Percentiles rank a stretch among this genome's conserved stretches.
phyloP scores from a whole-genome alignment of 306 rosid species.

The Oemleria cerasiformis region DNA sequence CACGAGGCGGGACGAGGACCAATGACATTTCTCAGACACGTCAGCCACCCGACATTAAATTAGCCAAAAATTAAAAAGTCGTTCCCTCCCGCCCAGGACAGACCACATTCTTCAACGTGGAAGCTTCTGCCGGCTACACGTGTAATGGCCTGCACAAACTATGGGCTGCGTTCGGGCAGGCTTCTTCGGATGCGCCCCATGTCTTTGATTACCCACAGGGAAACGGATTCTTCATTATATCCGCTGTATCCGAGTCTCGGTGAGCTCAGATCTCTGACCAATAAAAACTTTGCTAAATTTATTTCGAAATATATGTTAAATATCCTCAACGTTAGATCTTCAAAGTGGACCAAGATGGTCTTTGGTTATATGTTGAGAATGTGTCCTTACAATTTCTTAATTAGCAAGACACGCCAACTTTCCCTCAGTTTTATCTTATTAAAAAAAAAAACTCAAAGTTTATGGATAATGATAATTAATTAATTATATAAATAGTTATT shows the following conservation, averaged over 20 bases:
- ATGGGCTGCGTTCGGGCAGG: neutral
- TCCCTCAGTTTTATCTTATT: no score
- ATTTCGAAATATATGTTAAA: neutral
- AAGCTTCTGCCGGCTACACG: constrained; percentile 4
- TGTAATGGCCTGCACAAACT: neutral
- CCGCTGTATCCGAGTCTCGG: neutral
- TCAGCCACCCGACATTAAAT: constrained; percentile 20
- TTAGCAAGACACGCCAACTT: no score
- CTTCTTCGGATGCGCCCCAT: neutral
- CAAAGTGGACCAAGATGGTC: no score
- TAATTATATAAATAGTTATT: no score
- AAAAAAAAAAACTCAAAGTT: no score
- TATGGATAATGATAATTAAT: no score
- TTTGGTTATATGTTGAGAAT: no score
- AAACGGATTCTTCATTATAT: neutral
- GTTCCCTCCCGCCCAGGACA: neutral
- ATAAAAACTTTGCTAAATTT: neutral
- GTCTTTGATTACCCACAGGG: neutral
- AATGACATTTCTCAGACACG: constrained; percentile 25
- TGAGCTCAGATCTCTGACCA: neutral
- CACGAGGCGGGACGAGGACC: neutral
- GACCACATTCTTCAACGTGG: constrained; percentile 17
- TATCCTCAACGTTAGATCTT: no score
- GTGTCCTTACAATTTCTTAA: no score
- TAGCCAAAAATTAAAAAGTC: neutral